phyloP scores from a whole-genome alignment of 306 rosid species.

The Vachellia pachyceras region DNA sequence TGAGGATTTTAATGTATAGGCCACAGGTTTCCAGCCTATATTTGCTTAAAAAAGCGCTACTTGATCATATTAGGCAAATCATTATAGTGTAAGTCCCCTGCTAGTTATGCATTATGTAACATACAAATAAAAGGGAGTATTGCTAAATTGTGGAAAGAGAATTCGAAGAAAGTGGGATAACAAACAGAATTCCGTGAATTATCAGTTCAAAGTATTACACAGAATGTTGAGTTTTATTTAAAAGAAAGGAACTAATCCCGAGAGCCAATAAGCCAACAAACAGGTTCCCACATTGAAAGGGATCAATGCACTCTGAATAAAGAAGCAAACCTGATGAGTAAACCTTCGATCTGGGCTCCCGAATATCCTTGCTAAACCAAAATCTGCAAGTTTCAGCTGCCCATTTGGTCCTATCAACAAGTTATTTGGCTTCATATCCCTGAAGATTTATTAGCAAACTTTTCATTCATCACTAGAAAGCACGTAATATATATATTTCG shows the following conservation, averaged over 20 bases:
- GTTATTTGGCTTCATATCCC: no score
- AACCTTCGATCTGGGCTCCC: conserved; percentile 97
- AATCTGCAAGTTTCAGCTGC: conserved; percentile 96
- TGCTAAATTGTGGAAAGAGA: conserved; percentile 7
- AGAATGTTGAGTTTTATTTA: conserved; percentile 31
- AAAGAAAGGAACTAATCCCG: conserved; percentile 23
- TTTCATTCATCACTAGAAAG: no score
- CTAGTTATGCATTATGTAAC: conserved; percentile 12
- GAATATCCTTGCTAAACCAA: conserved; percentile 96
- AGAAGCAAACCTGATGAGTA: conserved; percentile 86
- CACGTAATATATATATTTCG: no score
- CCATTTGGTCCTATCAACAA: conserved; percentile 93
- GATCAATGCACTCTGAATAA: conserved; percentile 24
- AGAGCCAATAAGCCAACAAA: conserved; percentile 22
- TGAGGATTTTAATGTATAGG: conserved; percentile 18
- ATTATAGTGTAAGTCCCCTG: conserved; percentile 5
- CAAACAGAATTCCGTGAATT: neutral
- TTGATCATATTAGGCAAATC: conserved; percentile 18
- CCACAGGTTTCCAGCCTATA: neutral
- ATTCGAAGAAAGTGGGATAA: conserved; percentile 1
- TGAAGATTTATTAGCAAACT: no score
- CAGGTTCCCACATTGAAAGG: conserved; percentile 9
- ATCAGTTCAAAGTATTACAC: conserved; percentile 10
- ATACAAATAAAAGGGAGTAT: conserved; percentile 17
- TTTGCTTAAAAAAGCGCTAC: conserved; percentile 15